These are phyloP conservation scores for Rhodotorula sp. DNA, from an alignment of 1,284 basidiomycete genomes.

Conservation along the genomic window DNA sequence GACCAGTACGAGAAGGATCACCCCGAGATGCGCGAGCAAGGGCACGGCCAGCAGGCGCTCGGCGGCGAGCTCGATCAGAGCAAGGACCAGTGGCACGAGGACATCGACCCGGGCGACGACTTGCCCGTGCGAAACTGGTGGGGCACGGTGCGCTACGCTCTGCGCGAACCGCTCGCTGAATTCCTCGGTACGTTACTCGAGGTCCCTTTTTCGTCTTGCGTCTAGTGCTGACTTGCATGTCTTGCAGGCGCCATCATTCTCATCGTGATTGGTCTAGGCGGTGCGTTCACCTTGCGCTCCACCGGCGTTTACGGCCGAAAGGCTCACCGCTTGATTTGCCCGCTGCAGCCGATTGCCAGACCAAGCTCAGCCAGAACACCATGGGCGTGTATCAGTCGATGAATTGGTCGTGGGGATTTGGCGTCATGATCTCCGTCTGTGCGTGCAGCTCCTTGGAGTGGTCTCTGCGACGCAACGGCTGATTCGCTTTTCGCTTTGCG, in stretches of 20 bases:
- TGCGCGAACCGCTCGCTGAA: slow-evolving; percentile 44
- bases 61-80: slow-evolving; percentile 31
- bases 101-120: slow-evolving; percentile 13
- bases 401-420: slow-evolving; percentile 35
- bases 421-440: slow-evolving; percentile 32
- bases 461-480: neutral
- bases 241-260: slow-evolving; percentile 28
- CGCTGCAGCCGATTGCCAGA: slow-evolving; percentile 31
- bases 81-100: slow-evolving; percentile 19
- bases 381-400: slow-evolving; percentile 15
- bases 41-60: neutral
- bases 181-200: slow-evolving; percentile 30
- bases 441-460: neutral
- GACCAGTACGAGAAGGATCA: neutral
- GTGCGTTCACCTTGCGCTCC: neutral
- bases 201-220: no score
- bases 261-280: slow-evolving; percentile 36
- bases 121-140: slow-evolving; percentile 28
- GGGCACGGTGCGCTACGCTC: slow-evolving; percentile 32
- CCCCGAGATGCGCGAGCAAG: neutral
- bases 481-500: neutral
- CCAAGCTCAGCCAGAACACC: slow-evolving; percentile 18
- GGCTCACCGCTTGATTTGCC: neutral
- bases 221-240: neutral
- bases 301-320: no score